Evolutionary conservation across 345 rosid species (phyloP), one percentile per base, ranked within the genome.

Genomic region (Euclidium syriacum): DNA sequence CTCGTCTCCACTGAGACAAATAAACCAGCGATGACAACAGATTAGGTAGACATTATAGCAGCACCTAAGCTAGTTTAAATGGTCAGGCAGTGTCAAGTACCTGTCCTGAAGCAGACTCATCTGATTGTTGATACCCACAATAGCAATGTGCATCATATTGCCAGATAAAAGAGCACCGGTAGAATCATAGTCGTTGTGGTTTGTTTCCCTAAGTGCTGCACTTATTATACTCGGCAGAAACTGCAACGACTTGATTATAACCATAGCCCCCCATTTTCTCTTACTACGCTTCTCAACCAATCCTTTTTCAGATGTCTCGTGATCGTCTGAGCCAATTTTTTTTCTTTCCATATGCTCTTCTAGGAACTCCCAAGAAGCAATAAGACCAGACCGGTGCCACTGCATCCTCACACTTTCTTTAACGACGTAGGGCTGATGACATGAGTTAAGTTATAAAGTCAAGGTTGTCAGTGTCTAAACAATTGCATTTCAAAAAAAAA

Each of bases 81-180:
- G 3, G 27, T 35, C 49, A 27, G 20, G 56, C 34, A 17, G 33
- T 57, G 53, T 50, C 35, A 51, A 29, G 23, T 84, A 95, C 99
- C 99, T 90, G 71, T 95, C 99, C 81, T 90, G 99, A 70, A 95
- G 97, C 52, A 85, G 83, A 64, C 96, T 90, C 99, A 90, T 95
- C 80, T 82, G 99, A 75, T 95, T 95, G 77, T 95, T 95, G 76
- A 86, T 85, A 53, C 99, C 99, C 48, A 74, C 97, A 73, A 95
- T 70, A 55, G 91, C 96, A 73, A 95, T 83, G 70, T 95, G 99
- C 95, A 95, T 80, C 96, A 95, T 90, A 78, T 95, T 90, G 46
- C 96, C 96, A 78, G 70, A 83, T 73, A 64, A 62, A 51, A 77
- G 52, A 62, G 85, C 65, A 70, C 68, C 82, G 59, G 58, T 30